phyloP scores from a whole-genome alignment of 768 basidiomycete species.

The Phlebiopsis gigantea region DNA sequence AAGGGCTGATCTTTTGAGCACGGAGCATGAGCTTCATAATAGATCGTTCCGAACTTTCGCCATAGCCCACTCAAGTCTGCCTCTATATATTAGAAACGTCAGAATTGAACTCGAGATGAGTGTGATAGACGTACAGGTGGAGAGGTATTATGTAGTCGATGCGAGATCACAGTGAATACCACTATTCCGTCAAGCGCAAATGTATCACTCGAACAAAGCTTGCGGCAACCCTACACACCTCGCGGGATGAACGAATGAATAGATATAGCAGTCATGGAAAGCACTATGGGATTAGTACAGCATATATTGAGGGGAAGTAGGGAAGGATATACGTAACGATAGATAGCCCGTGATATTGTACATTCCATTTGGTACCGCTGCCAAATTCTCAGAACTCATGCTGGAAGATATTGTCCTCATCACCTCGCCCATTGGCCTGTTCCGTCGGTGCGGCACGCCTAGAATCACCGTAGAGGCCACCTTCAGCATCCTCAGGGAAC shows the following conservation, averaged over 20 bases:
- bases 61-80: no score
- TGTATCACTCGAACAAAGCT: no score
- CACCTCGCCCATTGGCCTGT: conserved; percentile 20
- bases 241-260: neutral
- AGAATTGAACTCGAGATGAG: no score
- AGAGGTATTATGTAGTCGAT: no score
- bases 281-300: conserved; percentile 4
- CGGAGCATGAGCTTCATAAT: no score
- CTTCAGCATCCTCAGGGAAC: conserved; percentile 70
- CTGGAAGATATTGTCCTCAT: conserved; percentile 48
- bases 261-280: neutral
- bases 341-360: conserved; percentile 7
- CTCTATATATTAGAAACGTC: no score
- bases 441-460: conserved; percentile 5
- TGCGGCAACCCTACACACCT: no score
- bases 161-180: no score
- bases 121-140: no score
- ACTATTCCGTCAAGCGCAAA: no score
- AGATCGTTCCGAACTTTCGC: neutral
- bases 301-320: neutral
- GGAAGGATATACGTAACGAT: conserved; percentile 2
- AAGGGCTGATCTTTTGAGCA: no score
- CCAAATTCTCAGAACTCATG: conserved; percentile 50
- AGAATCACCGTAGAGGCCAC: conserved; percentile 52
- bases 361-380: neutral